A percentile compares a stretch with the other conserved stretches of the same genome.
Conservation (phyloP, 352 stramenopile species). For the Phytophthora nicotianae region DNA sequence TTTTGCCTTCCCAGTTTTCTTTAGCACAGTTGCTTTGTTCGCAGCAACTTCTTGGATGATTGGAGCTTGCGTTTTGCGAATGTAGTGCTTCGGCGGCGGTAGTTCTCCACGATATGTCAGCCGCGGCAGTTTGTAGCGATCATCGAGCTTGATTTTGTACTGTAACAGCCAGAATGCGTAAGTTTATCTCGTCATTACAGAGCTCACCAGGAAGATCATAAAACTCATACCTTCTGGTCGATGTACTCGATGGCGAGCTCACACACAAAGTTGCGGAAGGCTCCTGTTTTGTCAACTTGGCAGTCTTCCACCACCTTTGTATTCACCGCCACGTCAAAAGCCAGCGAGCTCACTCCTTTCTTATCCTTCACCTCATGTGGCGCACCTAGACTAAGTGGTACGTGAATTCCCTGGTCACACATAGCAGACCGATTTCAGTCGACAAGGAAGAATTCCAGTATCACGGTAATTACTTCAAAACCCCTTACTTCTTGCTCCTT, state of each 20-base stretch:
- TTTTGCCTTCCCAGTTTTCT: conserved; percentile 16
- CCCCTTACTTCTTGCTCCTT: conserved; percentile 69
- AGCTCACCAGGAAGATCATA: neutral
- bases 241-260: conserved; percentile 84
- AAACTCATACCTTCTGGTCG: conserved; percentile 64
- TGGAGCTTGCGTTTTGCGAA: conserved; percentile 69
- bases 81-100: conserved; percentile 79
- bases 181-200: neutral
- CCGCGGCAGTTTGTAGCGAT: conserved; percentile 78
- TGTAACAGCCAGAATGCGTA: conserved; percentile 17
- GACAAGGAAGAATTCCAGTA: neutral
- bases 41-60: conserved; percentile 72
- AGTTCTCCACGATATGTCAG: conserved; percentile 68
- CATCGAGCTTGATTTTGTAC: conserved; percentile 81
- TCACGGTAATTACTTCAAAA: neutral
- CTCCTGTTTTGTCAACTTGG: conserved; percentile 61
- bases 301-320: conserved; percentile 75
- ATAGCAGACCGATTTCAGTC: neutral
- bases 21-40: conserved; percentile 8
- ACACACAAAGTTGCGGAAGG: conserved; percentile 86
- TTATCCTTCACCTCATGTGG: conserved; percentile 83
- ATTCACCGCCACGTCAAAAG: conserved; percentile 85
- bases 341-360: conserved; percentile 57
- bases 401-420: conserved; percentile 64
- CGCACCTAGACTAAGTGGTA: conserved; percentile 70